These are phyloP conservation scores for Intubia oerlemansii DNA, from an alignment of 2,329 filamentous ascomycete species.

Conservation along the genomic window DNA sequence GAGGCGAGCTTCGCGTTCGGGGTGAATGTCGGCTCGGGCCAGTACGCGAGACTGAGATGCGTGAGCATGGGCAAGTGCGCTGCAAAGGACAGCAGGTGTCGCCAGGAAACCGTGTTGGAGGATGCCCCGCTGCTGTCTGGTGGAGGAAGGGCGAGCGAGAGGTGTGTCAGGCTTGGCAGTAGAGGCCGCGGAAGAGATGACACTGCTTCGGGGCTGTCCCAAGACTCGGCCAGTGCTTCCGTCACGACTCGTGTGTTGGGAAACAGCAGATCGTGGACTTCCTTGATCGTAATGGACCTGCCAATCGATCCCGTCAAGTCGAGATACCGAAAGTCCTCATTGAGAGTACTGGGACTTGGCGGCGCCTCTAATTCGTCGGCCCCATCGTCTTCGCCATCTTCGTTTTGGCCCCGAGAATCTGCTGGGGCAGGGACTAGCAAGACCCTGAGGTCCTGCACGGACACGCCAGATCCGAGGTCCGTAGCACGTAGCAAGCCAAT, in stretches of 20 bases:
- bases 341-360: conserved; percentile 12
- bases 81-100: conserved; percentile 32
- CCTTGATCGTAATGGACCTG: conserved; percentile 26
- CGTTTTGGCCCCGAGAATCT: conserved; percentile 10
- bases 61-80: conserved; percentile 31
- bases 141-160: conserved; percentile 32
- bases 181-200: conserved; percentile 17
- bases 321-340: conserved; percentile 26
- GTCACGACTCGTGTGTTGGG: conserved; percentile 9
- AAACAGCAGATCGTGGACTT: conserved; percentile 29
- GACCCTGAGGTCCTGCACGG: conserved; percentile 25
- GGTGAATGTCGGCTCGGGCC: conserved; percentile 38
- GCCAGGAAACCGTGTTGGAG: conserved; percentile 27
- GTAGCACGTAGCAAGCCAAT: conserved; percentile 19
- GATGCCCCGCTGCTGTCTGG: neutral
- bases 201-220: conserved; percentile 19
- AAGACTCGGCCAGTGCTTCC: conserved; percentile 23
- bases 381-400: conserved; percentile 6
- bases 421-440: conserved; percentile 20
- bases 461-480: conserved; percentile 17
- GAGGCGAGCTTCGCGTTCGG: conserved; percentile 28
- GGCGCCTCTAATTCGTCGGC: conserved; percentile 8
- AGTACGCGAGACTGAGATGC: conserved; percentile 38
- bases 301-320: conserved; percentile 33
- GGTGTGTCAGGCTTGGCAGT: conserved; percentile 35